These are phyloP conservation scores for Leishmania tropica DNA, from an alignment of 208 protist species.

Conservation along the genomic window DNA sequence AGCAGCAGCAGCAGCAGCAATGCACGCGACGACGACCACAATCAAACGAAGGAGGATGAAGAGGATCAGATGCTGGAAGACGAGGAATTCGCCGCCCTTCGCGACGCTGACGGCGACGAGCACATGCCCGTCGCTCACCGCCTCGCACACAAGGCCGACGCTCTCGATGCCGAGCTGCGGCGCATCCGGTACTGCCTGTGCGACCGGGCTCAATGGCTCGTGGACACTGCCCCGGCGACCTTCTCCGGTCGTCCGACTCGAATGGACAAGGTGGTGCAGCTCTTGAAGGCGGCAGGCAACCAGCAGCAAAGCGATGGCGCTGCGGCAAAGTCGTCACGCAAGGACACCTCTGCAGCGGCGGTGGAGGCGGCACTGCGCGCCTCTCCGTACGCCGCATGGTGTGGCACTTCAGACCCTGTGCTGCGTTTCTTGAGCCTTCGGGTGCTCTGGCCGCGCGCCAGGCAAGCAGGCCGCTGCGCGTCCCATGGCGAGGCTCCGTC, in stretches of 20 bases:
- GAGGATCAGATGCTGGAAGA: constrained; percentile 70
- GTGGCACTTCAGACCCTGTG: constrained; percentile 12
- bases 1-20: neutral
- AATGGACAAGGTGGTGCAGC: constrained; percentile 38
- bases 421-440: constrained; percentile 6
- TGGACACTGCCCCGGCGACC: constrained; percentile 44
- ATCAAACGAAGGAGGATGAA: constrained; percentile 35
- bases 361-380: constrained; percentile 17
- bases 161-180: constrained; percentile 61
- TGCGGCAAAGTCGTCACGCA: neutral
- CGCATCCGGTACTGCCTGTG: constrained; percentile 62
- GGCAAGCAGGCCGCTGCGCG: neutral
- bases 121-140: constrained; percentile 51
- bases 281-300: neutral
- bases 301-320: neutral
- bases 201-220: constrained; percentile 61
- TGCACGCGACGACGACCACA: constrained; percentile 6
- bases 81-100: constrained; percentile 69
- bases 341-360: neutral
- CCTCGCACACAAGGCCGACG: constrained; percentile 62
- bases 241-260: constrained; percentile 50
- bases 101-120: constrained; percentile 41
- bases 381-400: constrained; percentile 23
- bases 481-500: neutral
- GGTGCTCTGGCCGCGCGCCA: constrained; percentile 12